phyloP scores from a whole-genome alignment of 305 asterid species.

The Fraxinus velutina region DNA sequence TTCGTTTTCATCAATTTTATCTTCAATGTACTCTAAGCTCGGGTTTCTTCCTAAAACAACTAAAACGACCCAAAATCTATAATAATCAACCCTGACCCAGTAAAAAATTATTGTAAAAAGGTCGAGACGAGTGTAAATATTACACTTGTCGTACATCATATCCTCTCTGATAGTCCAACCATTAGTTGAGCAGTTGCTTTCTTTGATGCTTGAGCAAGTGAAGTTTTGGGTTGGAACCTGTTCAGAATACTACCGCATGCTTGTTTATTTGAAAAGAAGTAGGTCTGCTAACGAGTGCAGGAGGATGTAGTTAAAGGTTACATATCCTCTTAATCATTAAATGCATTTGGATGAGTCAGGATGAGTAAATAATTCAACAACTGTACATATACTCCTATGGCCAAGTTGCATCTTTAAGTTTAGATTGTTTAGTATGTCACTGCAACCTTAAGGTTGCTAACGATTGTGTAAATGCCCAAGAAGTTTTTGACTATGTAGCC shows the following conservation, averaged over 20 bases:
- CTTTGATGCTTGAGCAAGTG: neutral
- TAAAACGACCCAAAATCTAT: neutral
- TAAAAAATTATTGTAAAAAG: neutral
- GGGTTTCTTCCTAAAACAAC: neutral
- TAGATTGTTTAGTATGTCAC: neutral
- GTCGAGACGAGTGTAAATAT: no score
- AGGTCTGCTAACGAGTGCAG: neutral
- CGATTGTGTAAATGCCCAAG: neutral
- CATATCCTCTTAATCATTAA: neutral
- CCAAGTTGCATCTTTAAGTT: neutral
- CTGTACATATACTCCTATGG: neutral
- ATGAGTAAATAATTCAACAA: neutral
- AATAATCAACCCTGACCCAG: neutral
- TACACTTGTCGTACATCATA: no score
- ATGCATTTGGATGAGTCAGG: neutral
- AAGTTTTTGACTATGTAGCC: conserved; percentile 11
- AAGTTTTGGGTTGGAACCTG: neutral
- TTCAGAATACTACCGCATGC: neutral
- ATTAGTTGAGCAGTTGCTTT: neutral
- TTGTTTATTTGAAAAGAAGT: conserved; percentile 2
- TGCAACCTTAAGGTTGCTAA: neutral
- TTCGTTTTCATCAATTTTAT: neutral
- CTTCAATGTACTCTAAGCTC: neutral
- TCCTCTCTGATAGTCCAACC: neutral
- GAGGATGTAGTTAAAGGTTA: neutral